phyloP scores from a whole-genome alignment of 2,329 filamentous ascomycete genomes.

The Metarhizium anisopliae region DNA sequence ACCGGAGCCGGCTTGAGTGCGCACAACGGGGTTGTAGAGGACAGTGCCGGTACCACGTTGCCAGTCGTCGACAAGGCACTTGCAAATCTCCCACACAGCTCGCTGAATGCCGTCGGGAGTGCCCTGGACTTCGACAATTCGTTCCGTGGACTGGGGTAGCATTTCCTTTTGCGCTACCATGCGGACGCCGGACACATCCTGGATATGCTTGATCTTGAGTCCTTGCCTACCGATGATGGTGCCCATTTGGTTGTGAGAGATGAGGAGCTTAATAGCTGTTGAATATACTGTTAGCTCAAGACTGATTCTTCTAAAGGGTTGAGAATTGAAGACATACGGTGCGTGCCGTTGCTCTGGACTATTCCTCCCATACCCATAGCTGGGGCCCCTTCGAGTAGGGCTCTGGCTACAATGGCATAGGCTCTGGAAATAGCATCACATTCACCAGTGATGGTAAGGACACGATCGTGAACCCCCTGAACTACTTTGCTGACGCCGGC shows the following conservation, averaged over 20 bases:
- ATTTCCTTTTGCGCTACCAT: conserved; percentile 99
- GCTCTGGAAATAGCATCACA: conserved; percentile 84
- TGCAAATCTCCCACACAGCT: conserved; percentile 97
- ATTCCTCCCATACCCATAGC: conserved; percentile 94
- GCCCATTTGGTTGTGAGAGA: conserved; percentile 99
- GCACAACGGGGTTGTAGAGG: conserved; percentile 91
- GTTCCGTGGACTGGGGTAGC: conserved; percentile 96
- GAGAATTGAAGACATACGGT: conserved; percentile 52
- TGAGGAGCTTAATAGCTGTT: conserved; percentile 88
- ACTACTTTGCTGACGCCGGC: conserved; percentile 98
- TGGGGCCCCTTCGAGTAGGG: conserved; percentile 85
- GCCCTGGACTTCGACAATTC: conserved; percentile 93
- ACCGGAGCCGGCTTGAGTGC: conserved; percentile 59
- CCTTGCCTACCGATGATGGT: conserved; percentile 97
- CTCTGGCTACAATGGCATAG: conserved; percentile 86
- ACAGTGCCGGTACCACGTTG: conserved; percentile 95
- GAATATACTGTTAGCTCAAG: neutral
- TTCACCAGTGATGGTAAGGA: conserved; percentile 87
- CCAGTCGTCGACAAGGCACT: conserved; percentile 96
- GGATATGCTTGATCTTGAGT: conserved; percentile 98
- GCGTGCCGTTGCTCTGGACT: conserved; percentile 78
- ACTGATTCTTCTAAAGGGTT: too few relatives aligned
- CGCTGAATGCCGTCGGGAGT: conserved; percentile 92
- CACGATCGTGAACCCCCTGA: conserved; percentile 91
- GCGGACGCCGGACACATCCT: conserved; percentile 90